A percentile compares a stretch with the other conserved stretches of the same genome.
phyloP scores from a whole-genome alignment of 2,329 filamentous ascomycete species.

The Phoma herbarum region DNA sequence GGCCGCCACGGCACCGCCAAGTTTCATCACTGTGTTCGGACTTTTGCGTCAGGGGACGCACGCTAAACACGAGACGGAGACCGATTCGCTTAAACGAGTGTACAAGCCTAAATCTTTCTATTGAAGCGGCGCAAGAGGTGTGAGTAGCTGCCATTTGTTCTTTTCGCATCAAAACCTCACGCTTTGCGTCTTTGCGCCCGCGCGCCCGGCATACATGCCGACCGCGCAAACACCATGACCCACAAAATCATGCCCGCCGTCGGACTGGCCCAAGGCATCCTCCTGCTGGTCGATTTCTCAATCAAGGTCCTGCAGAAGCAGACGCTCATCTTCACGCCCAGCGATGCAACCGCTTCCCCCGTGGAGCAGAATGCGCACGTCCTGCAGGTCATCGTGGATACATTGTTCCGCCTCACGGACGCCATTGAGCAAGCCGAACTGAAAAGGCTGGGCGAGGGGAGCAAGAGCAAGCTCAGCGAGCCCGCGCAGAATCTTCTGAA shows the following conservation, averaged over 20 bases:
- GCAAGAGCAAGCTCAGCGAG: constrained; percentile 37
- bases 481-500: constrained; percentile 38
- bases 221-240: constrained; percentile 19
- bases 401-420: constrained; percentile 34
- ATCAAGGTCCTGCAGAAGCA: constrained; percentile 37
- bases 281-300: constrained; percentile 37
- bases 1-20: constrained; percentile 13
- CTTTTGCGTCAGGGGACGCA: constrained; percentile 6
- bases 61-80: constrained; percentile 22
- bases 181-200: background rate
- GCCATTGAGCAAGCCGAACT: constrained; percentile 33
- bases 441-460: constrained; percentile 31
- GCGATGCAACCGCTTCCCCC: constrained; percentile 18
- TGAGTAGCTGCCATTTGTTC: constrained; percentile 14
- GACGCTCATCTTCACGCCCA: constrained; percentile 34
- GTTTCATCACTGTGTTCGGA: constrained; percentile 20
- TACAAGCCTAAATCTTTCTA: constrained; percentile 16
- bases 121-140: constrained; percentile 15
- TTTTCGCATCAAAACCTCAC: background rate
- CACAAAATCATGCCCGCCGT: constrained; percentile 30
- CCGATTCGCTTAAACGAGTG: constrained; percentile 21
- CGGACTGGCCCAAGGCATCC: constrained; percentile 30
- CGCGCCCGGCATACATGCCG: constrained; percentile 18
- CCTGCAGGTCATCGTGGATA: constrained; percentile 35
- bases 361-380: constrained; percentile 32